These are phyloP conservation scores for Abelmoschus esculentus DNA, from an alignment of 345 rosid species.

Conservation along the genomic window DNA sequence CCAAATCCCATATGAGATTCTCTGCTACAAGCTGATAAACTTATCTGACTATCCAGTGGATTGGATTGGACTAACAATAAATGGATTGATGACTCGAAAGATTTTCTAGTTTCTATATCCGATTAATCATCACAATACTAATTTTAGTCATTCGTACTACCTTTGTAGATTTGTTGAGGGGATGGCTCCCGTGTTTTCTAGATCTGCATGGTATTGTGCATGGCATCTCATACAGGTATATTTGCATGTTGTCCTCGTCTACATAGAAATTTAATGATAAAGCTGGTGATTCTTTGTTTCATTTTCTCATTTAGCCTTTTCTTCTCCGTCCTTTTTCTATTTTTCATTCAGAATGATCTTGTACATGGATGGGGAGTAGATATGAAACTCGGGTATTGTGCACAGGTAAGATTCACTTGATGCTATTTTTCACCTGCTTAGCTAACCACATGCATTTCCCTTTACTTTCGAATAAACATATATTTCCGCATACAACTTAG, in stretches of 20 bases:
- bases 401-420: constrained; percentile 49
- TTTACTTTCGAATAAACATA: not conserved
- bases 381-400: constrained; percentile 96
- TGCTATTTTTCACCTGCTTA: not conserved
- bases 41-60: not conserved
- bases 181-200: constrained; percentile 98
- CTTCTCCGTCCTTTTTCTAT: not conserved
- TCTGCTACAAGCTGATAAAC: not conserved
- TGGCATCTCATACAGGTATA: constrained; percentile 99
- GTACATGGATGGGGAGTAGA: constrained; percentile 99
- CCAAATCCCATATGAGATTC: not conserved
- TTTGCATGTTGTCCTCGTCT: not conserved
- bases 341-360: constrained; percentile 63
- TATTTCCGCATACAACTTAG: not conserved
- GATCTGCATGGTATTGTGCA: constrained; percentile 97
- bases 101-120: not conserved
- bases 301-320: not conserved
- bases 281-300: not conserved
- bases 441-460: not conserved
- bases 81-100: not conserved
- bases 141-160: constrained; percentile 1
- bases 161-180: constrained; percentile 87
- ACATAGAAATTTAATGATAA: not conserved
- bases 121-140: not conserved
- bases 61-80: not conserved